Evolutionary conservation across 2,329 filamentous ascomycete species (phyloP).

Genomic region (Ramularia collo-cygni): DNA sequence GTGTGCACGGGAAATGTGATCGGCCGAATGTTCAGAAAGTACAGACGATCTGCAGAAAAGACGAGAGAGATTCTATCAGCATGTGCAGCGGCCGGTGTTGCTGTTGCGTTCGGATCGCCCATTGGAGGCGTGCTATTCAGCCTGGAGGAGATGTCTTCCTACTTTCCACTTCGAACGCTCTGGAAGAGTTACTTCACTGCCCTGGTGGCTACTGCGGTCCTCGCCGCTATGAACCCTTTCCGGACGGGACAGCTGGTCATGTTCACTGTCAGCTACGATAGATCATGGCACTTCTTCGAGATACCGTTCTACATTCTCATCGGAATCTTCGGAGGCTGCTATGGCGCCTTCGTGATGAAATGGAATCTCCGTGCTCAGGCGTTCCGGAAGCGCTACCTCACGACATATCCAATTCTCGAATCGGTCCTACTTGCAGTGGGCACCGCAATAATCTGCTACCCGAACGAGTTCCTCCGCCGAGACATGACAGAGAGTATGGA

Average conservation of each 20-base stretch:
- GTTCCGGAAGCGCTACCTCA: constrained; percentile 88
- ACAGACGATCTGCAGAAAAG: constrained; percentile 84
- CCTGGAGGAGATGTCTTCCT: constrained; percentile 92
- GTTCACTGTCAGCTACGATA: constrained; percentile 96
- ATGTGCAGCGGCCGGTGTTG: constrained; percentile 89
- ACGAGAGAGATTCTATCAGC: constrained; percentile 92
- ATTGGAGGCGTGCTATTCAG: constrained; percentile 97
- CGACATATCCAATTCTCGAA: constrained; percentile 77
- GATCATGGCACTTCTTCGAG: constrained; percentile 97
- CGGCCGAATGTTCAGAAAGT: constrained; percentile 86
- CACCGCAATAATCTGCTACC: constrained; percentile 91
- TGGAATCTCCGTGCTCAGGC: constrained; percentile 89
- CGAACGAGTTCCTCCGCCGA: constrained; percentile 88
- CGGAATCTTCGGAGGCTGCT: constrained; percentile 87
- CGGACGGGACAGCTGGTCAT: constrained; percentile 95
- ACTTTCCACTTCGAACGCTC: constrained; percentile 94
- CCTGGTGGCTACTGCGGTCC: constrained; percentile 82
- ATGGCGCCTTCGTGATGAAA: constrained; percentile 95
- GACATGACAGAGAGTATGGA: constrained; percentile 99
- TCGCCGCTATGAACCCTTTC: constrained; percentile 96
- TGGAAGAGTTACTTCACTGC: constrained; percentile 99
- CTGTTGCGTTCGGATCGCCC: constrained; percentile 92
- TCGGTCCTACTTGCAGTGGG: constrained; percentile 73
- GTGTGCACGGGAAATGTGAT: constrained; percentile 97
- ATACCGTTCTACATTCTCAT: constrained; percentile 85